Base-by-base conservation (phyloP, 2,329 filamentous ascomycete genomes). In the Pseudogymnoascus sp. region DNA sequence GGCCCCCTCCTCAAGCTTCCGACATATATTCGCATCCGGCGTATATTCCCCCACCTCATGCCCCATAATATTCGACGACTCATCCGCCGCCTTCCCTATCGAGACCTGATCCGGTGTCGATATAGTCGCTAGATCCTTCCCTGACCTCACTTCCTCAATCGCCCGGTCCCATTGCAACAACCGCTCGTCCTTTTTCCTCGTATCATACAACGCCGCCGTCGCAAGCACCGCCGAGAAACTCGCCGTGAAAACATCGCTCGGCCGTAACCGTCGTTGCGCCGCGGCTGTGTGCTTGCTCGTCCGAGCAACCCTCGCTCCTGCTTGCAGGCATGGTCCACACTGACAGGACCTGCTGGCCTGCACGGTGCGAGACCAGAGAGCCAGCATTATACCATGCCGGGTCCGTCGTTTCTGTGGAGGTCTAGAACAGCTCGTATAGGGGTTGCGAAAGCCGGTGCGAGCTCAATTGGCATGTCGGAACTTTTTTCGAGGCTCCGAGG, bases 191-290 rank as follows among this genome's bases (percentile, higher is more conserved):
- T 90, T 90, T 31, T 75, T 72, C 29, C 78, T 76, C 5, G 83
- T 82, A 71, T 91, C 88, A 31, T 83, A 76, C 2, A 88, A 76
- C 10, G 86, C 81, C 1, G 86, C 87, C 2, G 84, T 83, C 4
- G 84, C 86, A 69, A 89, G 82, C 61, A 88, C 81, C 35, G 85
- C 83, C 26, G 87, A 87, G 70, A 90, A 90, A 71, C 81, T 83
- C 39, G 87, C 83, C 23, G 87, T 89, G 70, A 87, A 79, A 64
- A 86, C 66, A 74, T 85, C 77, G 73, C 80, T 75, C 69, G 78
- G 73, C 41, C 77, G 78, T 45, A 80, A 73, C 66, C 80, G 80
- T 61, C 81, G 80, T 68, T 78, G 79, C 60, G 78, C 72, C 33
- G 78, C 75, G 21, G 78, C 75, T 49, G 82, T 80, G 61, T 79